Percentiles rank a stretch among this genome's conserved stretches.
Conservation (phyloP, 306 rosid genomes). For the Urtica urens region DNA sequence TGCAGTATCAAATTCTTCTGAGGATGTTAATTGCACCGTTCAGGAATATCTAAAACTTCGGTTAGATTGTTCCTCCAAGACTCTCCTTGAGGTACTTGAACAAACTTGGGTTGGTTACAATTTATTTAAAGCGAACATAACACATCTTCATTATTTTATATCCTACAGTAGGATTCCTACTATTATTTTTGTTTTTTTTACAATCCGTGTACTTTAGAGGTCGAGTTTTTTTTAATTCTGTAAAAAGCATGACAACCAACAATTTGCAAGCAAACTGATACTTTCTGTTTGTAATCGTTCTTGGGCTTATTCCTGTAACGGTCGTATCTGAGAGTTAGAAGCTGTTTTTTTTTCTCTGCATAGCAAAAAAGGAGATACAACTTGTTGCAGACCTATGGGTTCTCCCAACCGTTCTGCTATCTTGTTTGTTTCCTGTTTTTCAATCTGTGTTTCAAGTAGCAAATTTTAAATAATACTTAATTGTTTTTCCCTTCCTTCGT, state of each 20-base stretch:
- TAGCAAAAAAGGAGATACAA: too few species aligned
- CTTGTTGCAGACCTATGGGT: too few species aligned
- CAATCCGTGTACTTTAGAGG: neutral
- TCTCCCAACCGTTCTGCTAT: too few species aligned
- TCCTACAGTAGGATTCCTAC: slow-evolving; percentile 7
- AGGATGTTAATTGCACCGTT: slow-evolving; percentile 59
- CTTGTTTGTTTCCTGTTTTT: too few species aligned
- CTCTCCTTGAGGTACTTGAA: slow-evolving; percentile 73
- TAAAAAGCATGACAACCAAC: neutral
- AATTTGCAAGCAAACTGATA: neutral
- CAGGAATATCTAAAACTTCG: slow-evolving; percentile 57
- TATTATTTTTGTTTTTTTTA: neutral
- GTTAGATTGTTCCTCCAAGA: slow-evolving; percentile 62
- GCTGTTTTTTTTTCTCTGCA: neutral
- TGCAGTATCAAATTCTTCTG: slow-evolving; percentile 96
- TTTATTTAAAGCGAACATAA: neutral
- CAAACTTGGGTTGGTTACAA: slow-evolving; percentile 44
- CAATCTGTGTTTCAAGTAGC: too few species aligned
- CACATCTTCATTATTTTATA: neutral
- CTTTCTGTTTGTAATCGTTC: neutral
- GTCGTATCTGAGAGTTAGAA: neutral
- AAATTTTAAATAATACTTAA: too few species aligned
- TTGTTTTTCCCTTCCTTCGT: too few species aligned
- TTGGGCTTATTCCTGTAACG: neutral
- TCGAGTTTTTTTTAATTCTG: neutral